Conservation (phyloP, 139 green algal genomes). For the Tetradesmus lagerheimii region DNA sequence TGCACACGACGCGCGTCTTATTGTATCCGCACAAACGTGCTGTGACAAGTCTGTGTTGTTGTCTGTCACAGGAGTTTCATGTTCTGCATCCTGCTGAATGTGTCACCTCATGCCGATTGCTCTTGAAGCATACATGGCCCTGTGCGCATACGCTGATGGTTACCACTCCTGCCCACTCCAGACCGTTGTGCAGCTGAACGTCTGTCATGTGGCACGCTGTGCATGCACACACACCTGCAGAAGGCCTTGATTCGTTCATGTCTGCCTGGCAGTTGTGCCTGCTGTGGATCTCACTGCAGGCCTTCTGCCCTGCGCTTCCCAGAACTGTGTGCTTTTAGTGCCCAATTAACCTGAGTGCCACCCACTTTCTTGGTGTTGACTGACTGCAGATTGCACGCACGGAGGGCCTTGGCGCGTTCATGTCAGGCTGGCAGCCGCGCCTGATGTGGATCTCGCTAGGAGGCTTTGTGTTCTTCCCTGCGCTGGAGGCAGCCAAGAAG, state of each 20-base stretch:
- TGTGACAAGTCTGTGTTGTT: too few relatives aligned
- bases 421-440: slow-evolving; percentile 93
- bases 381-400: slow-evolving; percentile 75
- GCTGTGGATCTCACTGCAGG: slow-evolving; percentile 97
- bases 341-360: too few relatives aligned
- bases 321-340: too few relatives aligned
- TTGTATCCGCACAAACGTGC: too few relatives aligned
- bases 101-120: too few relatives aligned
- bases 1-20: too few relatives aligned
- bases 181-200: too few relatives aligned
- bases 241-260: slow-evolving; percentile 90
- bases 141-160: background rate
- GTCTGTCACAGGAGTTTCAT: too few relatives aligned
- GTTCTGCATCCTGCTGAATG: too few relatives aligned
- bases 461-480: slow-evolving; percentile 94
- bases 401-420: slow-evolving; percentile 88
- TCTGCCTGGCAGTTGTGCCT: slow-evolving; percentile 93
- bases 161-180: too few relatives aligned
- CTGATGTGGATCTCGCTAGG: slow-evolving; percentile 98
- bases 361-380: slow-evolving; percentile 43
- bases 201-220: too few relatives aligned
- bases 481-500: slow-evolving; percentile 69
- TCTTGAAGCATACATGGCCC: background rate
- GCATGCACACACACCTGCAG: slow-evolving; percentile 72
- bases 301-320: slow-evolving; percentile 92